Conservation (phyloP, 1,284 basidiomycete species). For the Hemileia vastatrix region DNA sequence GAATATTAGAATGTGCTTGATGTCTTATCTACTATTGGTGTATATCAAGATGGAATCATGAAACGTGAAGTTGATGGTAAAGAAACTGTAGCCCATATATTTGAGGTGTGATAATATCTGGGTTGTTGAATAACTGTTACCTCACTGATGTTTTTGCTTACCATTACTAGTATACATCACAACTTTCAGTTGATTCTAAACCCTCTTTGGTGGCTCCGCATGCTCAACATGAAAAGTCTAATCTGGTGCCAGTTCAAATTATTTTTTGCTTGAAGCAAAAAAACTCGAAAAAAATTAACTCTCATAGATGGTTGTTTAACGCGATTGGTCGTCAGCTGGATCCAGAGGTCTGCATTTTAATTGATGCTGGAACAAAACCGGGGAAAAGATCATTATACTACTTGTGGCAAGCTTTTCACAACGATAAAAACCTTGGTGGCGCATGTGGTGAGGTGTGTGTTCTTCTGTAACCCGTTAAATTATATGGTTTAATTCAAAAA, state of each 20-base stretch:
- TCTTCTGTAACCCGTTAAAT: background rate
- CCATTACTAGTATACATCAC: constrained; percentile 63
- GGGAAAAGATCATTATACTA: constrained; percentile 95
- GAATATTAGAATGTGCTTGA: constrained; percentile 75
- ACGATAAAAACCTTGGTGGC: constrained; percentile 74
- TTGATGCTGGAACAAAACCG: constrained; percentile 92
- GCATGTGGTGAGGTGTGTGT: constrained; percentile 75
- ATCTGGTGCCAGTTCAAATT: constrained; percentile 85
- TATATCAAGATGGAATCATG: constrained; percentile 66
- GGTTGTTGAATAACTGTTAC: constrained; percentile 51
- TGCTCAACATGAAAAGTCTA: constrained; percentile 67
- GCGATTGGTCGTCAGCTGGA: constrained; percentile 77
- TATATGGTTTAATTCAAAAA: too few relatives aligned
- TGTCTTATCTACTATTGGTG: constrained; percentile 51
- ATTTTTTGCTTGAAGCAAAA: constrained; percentile 93
- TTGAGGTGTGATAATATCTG: constrained; percentile 56
- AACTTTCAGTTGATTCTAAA: constrained; percentile 64
- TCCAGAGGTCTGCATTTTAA: constrained; percentile 80
- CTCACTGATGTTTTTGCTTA: constrained; percentile 74
- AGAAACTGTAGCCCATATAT: constrained; percentile 71
- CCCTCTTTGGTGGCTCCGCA: constrained; percentile 84
- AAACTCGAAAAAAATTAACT: constrained; percentile 51
- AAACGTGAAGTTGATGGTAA: constrained; percentile 83
- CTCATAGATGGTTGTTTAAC: constrained; percentile 87
- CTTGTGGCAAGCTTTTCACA: constrained; percentile 75